Conservation (phyloP, 2,329 filamentous ascomycete species). For the Chaetomiaceae sp. region DNA sequence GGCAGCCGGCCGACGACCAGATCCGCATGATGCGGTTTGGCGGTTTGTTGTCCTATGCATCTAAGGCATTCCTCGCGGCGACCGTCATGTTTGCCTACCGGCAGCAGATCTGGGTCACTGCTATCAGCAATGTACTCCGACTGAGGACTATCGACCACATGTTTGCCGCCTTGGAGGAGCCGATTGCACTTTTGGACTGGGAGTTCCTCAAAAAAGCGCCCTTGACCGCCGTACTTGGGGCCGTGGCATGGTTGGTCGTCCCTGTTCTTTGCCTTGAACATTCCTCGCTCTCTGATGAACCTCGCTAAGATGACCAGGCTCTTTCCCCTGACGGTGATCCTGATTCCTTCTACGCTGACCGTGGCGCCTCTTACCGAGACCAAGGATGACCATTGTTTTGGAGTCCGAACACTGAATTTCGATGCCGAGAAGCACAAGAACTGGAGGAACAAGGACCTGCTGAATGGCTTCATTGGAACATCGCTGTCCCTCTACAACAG, state of each 20-base stretch:
- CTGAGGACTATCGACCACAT: slow-evolving; percentile 21
- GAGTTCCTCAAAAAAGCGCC: slow-evolving; percentile 20
- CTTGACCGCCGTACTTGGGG: slow-evolving; percentile 15
- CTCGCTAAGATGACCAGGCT: slow-evolving; percentile 15
- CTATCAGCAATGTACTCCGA: slow-evolving; percentile 15
- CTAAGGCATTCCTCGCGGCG: slow-evolving; percentile 19
- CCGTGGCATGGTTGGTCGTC: slow-evolving; percentile 17
- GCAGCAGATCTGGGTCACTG: slow-evolving; percentile 23
- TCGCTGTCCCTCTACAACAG: slow-evolving; percentile 26
- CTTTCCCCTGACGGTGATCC: slow-evolving; percentile 27
- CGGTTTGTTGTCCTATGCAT: slow-evolving; percentile 18
- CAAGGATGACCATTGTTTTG: slow-evolving; percentile 15
- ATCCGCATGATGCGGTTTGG: slow-evolving; percentile 22
- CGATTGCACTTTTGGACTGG: slow-evolving; percentile 17
- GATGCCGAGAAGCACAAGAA: slow-evolving; percentile 23
- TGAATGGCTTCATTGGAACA: slow-evolving; percentile 21
- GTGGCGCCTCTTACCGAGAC: slow-evolving; percentile 21
- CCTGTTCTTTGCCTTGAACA: background rate
- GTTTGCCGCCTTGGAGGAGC: slow-evolving; percentile 18
- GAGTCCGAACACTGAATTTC: slow-evolving; percentile 28
- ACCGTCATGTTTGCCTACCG: slow-evolving; percentile 21
- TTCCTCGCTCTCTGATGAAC: background rate
- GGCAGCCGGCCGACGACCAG: slow-evolving; percentile 21
- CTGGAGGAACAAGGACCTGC: slow-evolving; percentile 21
- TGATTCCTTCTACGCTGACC: slow-evolving; percentile 26